Evolutionary conservation across 2,329 filamentous ascomycete species (phyloP).

Genomic region (Penicillium sp.): DNA sequence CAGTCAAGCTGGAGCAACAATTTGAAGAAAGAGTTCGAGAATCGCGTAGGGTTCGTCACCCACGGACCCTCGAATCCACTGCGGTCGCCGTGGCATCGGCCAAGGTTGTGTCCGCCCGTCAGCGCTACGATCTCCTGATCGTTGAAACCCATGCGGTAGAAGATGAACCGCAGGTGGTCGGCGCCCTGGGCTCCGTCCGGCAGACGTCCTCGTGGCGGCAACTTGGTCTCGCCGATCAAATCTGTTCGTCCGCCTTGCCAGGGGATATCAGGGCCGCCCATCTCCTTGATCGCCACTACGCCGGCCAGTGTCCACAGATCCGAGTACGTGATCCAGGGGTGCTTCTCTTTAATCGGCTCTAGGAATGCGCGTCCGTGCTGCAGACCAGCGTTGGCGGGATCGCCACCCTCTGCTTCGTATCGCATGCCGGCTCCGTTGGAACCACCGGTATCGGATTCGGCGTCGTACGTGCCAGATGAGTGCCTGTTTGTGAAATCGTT

Average conservation of each 20-base stretch:
- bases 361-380: conserved; percentile 64
- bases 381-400: conserved; percentile 65
- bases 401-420: conserved; percentile 63
- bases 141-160: conserved; percentile 61
- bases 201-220: conserved; percentile 59
- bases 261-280: conserved; percentile 59
- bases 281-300: conserved; percentile 58
- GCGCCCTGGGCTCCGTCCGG: conserved; percentile 56
- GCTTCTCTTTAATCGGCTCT: conserved; percentile 59
- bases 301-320: conserved; percentile 66
- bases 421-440: conserved; percentile 67
- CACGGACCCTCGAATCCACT: conserved; percentile 60
- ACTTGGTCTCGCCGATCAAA: conserved; percentile 59
- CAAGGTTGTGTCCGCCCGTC: conserved; percentile 57
- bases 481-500: conserved; percentile 48
- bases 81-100: conserved; percentile 56
- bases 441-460: conserved; percentile 60
- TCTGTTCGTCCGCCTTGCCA: conserved; percentile 63
- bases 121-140: conserved; percentile 62
- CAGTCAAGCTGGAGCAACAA: conserved; percentile 54
- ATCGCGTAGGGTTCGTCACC: conserved; percentile 60
- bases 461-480: conserved; percentile 63
- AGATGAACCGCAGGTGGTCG: conserved; percentile 57
- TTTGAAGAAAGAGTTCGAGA: conserved; percentile 59
- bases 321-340: conserved; percentile 65